Evolutionary conservation across 1,139 yeast species (phyloP), one percentile per base, ranked within the genome.

Genomic region (Taphrina betulina): DNA sequence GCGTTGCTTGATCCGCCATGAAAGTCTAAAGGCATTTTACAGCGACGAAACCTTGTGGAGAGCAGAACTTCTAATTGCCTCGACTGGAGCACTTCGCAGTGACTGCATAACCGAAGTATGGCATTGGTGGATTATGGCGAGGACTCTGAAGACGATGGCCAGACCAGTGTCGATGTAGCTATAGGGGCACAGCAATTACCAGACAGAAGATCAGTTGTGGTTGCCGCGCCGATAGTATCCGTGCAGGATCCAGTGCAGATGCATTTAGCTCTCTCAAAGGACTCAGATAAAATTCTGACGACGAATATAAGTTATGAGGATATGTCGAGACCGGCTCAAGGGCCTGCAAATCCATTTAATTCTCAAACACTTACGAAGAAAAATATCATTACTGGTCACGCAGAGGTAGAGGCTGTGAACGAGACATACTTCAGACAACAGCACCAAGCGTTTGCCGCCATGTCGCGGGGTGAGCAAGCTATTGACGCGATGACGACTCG

Each of bases 391-490:
- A 69, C 78, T 1, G 63, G 54, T 0, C 62, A 63, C 28, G 68
- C 73, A 0, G 71, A 72, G 40, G 66, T 68, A 23, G 75, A 72
- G 60, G 65, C 69, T 1, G 68, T 71, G 53, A 77, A 77, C 61
- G 73, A 69, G 3, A 67, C 72, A 2, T 66, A 72, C 2, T 79
- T 79, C 61, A 70, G 70, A 16, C 60, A 66, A 2, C 75, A 73
- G 54, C 73, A 75, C 56, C 67, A 75, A 43, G 64, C 68, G 14
- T 71, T 65, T 54, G 67, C 66, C 35, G 57, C 63, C 41, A 57
- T 64, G 22, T 71, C 71, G 3, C 62, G 60, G 1, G 70, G 69
- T 2, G 65, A 44, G n/a, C 60, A 58, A 4, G 48, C 57, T 23
- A 68, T 65, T n/a, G 52, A 28, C 23, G 38, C 28, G 5, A 57